phyloP scores from a whole-genome alignment of 2,329 filamentous ascomycete genomes.

The Xylaria sp. region DNA sequence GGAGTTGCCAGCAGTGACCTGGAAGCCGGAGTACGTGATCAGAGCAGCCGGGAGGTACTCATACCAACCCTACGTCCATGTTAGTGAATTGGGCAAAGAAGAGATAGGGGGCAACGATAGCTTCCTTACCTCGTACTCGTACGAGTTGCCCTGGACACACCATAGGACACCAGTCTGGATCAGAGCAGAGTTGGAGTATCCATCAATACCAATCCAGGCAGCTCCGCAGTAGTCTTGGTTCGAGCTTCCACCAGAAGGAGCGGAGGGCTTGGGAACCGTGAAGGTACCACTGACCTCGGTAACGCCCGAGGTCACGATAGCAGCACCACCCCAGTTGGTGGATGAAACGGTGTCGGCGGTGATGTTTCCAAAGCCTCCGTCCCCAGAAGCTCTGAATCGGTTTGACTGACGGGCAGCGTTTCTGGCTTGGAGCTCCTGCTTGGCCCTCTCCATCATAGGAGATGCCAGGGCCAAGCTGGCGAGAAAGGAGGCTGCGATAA shows the following conservation, averaged over 20 bases:
- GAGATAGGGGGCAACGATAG: neutral
- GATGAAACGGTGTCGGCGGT: constrained; percentile 24
- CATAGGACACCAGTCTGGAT: constrained; percentile 35
- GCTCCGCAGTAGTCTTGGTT: constrained; percentile 28
- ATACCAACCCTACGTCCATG: constrained; percentile 24
- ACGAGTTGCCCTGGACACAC: constrained; percentile 29
- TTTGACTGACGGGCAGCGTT: constrained; percentile 21
- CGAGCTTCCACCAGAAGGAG: constrained; percentile 22
- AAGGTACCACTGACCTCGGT: constrained; percentile 32
- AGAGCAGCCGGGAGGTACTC: constrained; percentile 33
- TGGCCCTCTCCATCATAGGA: constrained; percentile 33
- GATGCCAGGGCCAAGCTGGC: constrained; percentile 29
- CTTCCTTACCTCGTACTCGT: constrained; percentile 29
- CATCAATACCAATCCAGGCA: constrained; percentile 33
- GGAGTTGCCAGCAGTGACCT: constrained; percentile 23
- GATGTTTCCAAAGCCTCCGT: constrained; percentile 21
- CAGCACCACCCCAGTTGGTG: constrained; percentile 30
- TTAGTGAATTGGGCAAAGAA: neutral
- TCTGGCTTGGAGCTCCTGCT: constrained; percentile 28
- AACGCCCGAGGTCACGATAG: constrained; percentile 32
- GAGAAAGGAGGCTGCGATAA: constrained; percentile 17
- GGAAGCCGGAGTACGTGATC: constrained; percentile 26
- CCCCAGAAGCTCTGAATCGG: constrained; percentile 13
- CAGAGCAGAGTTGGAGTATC: constrained; percentile 28
- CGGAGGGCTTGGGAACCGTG: constrained; percentile 22